Base-by-base conservation (phyloP, 495 filamentous ascomycete genomes). In the Xylaria cubensis region DNA sequence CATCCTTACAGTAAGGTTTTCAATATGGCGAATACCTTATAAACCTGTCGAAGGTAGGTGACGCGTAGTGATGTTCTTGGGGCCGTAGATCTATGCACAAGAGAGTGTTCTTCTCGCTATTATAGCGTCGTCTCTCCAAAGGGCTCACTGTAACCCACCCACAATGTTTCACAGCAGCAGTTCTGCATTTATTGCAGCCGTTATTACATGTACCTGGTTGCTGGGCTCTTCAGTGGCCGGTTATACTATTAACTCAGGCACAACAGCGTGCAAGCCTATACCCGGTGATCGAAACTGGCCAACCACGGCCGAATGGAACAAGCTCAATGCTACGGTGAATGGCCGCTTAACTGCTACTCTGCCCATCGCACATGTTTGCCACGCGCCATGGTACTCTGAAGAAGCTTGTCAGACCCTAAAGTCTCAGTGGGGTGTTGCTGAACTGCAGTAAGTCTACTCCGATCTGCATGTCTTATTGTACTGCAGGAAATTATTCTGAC, bases 281-380 rank as follows among this genome's bases (percentile, higher is more conserved):
- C 78, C 79, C 5, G 75, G 72, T 34, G 75, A 78, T 46, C 21
- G 53, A 15, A 12, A 21, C 19, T 81, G 77, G 77, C 80, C 80
- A 0, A 36, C 21, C 15, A 10, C 12, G 5, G 7, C 48, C 1
- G 50, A 74, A 7, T 88, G 86, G 86, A 51, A 39, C 0, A 21
- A 74, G 9, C 76, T 88, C 6, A 83, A 87, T 70, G 34, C 67
- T 1, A 76, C 82, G n/a, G 74, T 84, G 8, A 79, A 74, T 4
- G 83, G 83, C 42, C 73, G 79, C 2, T 77, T 88, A 0, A 78
- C 84, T 19, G 74, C 75, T 1, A 82, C 80, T 0, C 67, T 77
- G 3, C 84, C 84, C 3, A 26, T 84, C 15, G 85, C 67, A 3
- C 65, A 67, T 4, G 69, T 75, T 1, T 88, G 85, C 73, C 83